Evolutionary conservation across 495 filamentous ascomycete genomes (phyloP).

Genomic region (Alectoria sarmentosa): DNA sequence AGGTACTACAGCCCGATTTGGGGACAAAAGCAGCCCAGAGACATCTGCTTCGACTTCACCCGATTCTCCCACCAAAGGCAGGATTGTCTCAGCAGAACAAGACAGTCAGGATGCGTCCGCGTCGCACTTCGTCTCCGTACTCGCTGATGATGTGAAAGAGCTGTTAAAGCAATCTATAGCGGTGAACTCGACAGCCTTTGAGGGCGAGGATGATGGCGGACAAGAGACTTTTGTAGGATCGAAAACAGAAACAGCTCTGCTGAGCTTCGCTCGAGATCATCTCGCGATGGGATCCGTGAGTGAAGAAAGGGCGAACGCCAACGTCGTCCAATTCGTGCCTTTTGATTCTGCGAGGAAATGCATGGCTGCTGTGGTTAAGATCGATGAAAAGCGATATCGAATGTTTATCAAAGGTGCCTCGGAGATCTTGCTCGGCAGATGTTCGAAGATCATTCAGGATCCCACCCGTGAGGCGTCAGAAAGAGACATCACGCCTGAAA

Average conservation of each 20-base stretch:
- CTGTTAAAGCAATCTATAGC: conserved; percentile 68
- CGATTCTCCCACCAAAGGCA: conserved; percentile 23
- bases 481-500: conserved; percentile 48
- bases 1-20: conserved; percentile 60
- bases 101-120: conserved; percentile 40
- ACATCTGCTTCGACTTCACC: conserved; percentile 28
- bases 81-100: conserved; percentile 17
- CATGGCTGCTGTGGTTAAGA: conserved; percentile 73
- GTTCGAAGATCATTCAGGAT: conserved; percentile 62
- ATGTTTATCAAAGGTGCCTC: conserved; percentile 86
- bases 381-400: conserved; percentile 58
- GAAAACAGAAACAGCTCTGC: conserved; percentile 82
- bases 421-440: conserved; percentile 71
- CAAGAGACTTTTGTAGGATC: conserved; percentile 70
- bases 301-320: conserved; percentile 62
- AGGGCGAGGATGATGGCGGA: conserved; percentile 61
- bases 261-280: conserved; percentile 66
- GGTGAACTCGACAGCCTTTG: conserved; percentile 84
- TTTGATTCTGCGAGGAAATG: conserved; percentile 86
- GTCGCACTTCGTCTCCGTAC: conserved; percentile 51
- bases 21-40: conserved; percentile 43
- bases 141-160: conserved; percentile 52
- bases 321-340: conserved; percentile 66
- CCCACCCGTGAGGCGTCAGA: conserved; percentile 54
- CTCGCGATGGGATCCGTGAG: conserved; percentile 67